phyloP scores from a whole-genome alignment of 2,329 filamentous ascomycete genomes.

The Lachnellula arida region DNA sequence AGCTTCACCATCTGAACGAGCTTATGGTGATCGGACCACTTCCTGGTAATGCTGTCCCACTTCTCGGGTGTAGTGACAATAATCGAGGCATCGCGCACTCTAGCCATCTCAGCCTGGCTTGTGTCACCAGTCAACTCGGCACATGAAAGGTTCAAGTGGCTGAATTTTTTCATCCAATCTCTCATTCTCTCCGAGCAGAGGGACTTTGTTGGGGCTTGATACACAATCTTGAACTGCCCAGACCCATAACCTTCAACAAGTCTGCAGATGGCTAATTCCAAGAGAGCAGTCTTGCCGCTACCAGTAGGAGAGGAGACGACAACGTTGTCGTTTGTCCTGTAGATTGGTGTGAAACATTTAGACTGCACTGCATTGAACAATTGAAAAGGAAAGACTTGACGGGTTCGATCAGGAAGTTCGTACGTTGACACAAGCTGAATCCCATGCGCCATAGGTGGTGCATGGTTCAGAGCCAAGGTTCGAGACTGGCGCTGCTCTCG shows the following conservation, averaged over 20 bases:
- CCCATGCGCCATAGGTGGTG: conserved; percentile 37
- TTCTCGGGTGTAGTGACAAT: conserved; percentile 88
- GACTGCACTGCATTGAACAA: conserved; percentile 82
- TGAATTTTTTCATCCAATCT: conserved; percentile 76
- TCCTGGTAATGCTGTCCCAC: conserved; percentile 84
- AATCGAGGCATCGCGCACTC: conserved; percentile 70
- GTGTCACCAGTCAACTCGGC: conserved; percentile 82
- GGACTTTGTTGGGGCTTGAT: conserved; percentile 80
- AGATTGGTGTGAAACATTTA: conserved; percentile 66
- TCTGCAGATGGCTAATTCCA: conserved; percentile 78
- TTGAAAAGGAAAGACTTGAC: conserved; percentile 65
- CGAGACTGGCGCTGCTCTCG: conserved; percentile 1
- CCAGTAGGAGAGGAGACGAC: conserved; percentile 79
- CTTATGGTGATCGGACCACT: conserved; percentile 76
- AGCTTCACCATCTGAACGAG: conserved; percentile 72
- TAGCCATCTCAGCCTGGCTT: conserved; percentile 58
- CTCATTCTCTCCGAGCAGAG: conserved; percentile 71
- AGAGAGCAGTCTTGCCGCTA: conserved; percentile 76
- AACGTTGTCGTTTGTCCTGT: conserved; percentile 66
- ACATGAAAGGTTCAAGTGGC: conserved; percentile 60
- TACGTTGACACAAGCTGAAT: conserved; percentile 55
- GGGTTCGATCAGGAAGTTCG: conserved; percentile 64
- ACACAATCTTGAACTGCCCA: conserved; percentile 73
- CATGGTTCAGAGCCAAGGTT: conserved; percentile 21
- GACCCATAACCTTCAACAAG: conserved; percentile 53